A percentile compares a stretch with the other conserved stretches of the same genome.
Evolutionary conservation across 257 asterid genomes (phyloP).

Genomic region (Solanum clarkiae): DNA sequence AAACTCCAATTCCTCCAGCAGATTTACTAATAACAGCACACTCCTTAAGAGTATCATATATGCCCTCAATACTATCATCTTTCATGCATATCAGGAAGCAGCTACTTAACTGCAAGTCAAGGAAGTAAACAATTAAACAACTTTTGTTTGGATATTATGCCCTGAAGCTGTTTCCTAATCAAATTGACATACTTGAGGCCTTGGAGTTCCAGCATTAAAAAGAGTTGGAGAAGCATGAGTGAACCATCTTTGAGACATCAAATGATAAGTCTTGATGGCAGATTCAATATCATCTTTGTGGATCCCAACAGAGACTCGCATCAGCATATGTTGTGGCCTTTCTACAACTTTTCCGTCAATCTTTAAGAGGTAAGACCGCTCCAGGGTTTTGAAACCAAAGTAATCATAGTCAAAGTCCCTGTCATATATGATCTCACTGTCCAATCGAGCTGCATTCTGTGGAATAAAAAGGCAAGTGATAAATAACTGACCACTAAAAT

Average conservation of each 20-base stretch:
- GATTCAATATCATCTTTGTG: slow-evolving; percentile 80
- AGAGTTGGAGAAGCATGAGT: slow-evolving; percentile 98
- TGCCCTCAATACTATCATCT: slow-evolving; percentile 95
- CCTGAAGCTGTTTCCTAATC: background rate
- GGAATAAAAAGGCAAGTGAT: background rate
- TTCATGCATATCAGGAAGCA: slow-evolving; percentile 95
- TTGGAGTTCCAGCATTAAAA: slow-evolving; percentile 95
- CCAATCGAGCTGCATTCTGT: slow-evolving; percentile 78
- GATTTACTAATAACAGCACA: slow-evolving; percentile 98
- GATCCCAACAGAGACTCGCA: slow-evolving; percentile 95
- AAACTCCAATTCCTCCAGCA: slow-evolving; percentile 97
- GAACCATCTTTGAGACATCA: slow-evolving; percentile 91
- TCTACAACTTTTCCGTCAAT: slow-evolving; percentile 77
- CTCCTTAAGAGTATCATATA: slow-evolving; percentile 88
- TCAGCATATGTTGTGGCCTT: slow-evolving; percentile 97
- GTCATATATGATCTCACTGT: slow-evolving; percentile 92
- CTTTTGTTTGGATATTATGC: background rate
- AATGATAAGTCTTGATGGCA: slow-evolving; percentile 64
- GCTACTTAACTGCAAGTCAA: slow-evolving; percentile 67
- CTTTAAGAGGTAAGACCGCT: slow-evolving; percentile 81
- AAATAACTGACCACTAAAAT: background rate
- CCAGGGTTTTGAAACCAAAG: slow-evolving; percentile 93
- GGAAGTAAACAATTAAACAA: background rate
- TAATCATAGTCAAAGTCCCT: slow-evolving; percentile 88
- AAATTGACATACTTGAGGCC: slow-evolving; percentile 64